A percentile compares a stretch with the other conserved stretches of the same genome.
These are phyloP conservation scores for Naganishia randhawae DNA, from an alignment of 768 basidiomycete species.

Conservation along the genomic window DNA sequence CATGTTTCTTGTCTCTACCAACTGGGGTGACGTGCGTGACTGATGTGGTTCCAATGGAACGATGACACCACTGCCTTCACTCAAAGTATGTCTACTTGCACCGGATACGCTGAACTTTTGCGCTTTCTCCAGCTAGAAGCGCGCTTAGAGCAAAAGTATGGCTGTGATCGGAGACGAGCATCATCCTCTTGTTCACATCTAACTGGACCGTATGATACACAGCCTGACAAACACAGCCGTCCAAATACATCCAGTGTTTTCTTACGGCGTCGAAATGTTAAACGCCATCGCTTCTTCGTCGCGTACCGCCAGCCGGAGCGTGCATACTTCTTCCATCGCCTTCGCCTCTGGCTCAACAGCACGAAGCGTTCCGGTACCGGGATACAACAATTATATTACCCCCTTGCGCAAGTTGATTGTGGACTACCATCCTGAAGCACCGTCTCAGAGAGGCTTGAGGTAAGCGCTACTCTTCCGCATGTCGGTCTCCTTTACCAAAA, in stretches of 20 bases:
- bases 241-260: background rate
- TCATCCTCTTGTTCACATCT: conserved; percentile 1
- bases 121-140: conserved; percentile 3
- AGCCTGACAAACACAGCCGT: background rate
- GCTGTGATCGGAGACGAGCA: conserved; percentile 13
- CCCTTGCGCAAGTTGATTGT: conserved; percentile 46
- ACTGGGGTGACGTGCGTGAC: too few species aligned
- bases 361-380: conserved; percentile 38
- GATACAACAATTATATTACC: conserved; percentile 45
- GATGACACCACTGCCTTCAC: too few species aligned
- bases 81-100: background rate
- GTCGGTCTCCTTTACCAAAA: background rate
- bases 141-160: conserved; percentile 21
- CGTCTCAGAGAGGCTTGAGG: conserved; percentile 43
- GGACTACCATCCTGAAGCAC: conserved; percentile 44
- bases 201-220: background rate
- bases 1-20: background rate
- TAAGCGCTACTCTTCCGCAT: conserved; percentile 26
- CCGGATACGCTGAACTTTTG: conserved; percentile 10
- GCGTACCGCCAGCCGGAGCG: conserved; percentile 10
- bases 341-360: conserved; percentile 6
- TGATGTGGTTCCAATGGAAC: too few species aligned
- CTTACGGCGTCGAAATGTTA: background rate
- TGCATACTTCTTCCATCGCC: conserved; percentile 6
- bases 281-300: conserved; percentile 18